Percentiles rank a stretch among this genome's conserved stretches.
Evolutionary conservation across 371 early-diverging fungal species (phyloP).

Genomic region (Basidiobolus meristosporus): DNA sequence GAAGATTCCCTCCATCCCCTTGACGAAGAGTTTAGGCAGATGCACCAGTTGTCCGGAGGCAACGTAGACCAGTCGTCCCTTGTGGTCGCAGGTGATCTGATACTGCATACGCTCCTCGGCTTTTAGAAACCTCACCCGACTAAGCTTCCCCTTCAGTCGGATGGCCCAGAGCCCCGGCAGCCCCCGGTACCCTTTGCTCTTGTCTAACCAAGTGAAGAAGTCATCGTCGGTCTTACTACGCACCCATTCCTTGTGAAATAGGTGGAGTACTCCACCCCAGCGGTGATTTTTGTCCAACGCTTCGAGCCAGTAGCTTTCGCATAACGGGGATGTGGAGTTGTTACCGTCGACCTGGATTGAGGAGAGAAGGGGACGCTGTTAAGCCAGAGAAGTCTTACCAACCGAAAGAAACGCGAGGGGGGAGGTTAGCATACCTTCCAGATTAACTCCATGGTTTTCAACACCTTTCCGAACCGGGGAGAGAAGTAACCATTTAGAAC

Average conservation of each 20-base stretch:
- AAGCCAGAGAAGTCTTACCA: no score
- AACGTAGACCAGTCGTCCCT: slow-evolving; percentile 8
- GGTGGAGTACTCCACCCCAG: slow-evolving; percentile 4
- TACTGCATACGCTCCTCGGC: slow-evolving; percentile 9
- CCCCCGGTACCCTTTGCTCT: slow-evolving; percentile 8
- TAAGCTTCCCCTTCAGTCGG: slow-evolving; percentile 6
- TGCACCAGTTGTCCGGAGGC: slow-evolving; percentile 6
- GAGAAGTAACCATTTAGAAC: no score
- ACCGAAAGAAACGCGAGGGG: no score
- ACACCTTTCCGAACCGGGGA: no score
- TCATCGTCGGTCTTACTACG: slow-evolving; percentile 7
- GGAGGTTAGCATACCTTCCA: no score
- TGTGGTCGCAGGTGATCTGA: slow-evolving; percentile 4
- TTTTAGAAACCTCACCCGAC: slow-evolving; percentile 6
- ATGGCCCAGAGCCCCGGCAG: slow-evolving; percentile 5
- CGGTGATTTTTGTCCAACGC: slow-evolving; percentile 11
- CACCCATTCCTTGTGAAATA: slow-evolving; percentile 10
- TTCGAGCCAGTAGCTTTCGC: slow-evolving; percentile 8
- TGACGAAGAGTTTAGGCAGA: slow-evolving; percentile 2
- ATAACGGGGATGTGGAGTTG: no score
- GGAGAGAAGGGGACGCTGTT: no score
- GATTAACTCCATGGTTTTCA: no score
- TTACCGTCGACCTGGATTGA: no score
- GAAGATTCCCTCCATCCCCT: slow-evolving; percentile 13
- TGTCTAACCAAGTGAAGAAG: slow-evolving; percentile 12